Base-by-base conservation (phyloP, 441 rosid species). In the Brassica balearica region DNA sequence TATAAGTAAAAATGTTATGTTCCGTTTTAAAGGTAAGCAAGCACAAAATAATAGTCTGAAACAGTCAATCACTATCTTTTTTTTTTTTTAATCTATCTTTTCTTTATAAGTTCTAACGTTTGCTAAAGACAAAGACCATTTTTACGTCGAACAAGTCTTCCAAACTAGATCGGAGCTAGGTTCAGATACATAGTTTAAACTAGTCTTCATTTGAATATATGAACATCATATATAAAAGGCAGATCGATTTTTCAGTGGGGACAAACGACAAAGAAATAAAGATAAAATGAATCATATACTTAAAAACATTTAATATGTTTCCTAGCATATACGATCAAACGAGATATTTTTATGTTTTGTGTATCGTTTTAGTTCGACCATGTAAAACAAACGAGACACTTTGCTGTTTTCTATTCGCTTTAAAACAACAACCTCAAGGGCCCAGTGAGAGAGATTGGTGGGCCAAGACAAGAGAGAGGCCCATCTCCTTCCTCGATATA, bases 311-410 rank as follows among this genome's bases (percentile, higher is more conserved):
- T 10, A 58, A 65, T 71, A 71, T 11, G 29, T 77, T 41, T 71
- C 71, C 19, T 71, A 65, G 38, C 53, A 58, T 70, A 67, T 66
- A 59, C 51, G 58, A 78, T 72, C 73, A 68, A 73, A 22, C 8
- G 46, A 48, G 59, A 67, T 61, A 32, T 60, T 67, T 58, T 53
- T 70, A 23, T 71, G 71, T 64, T 63, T 68, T 46, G 14, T 68
- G 79, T 69, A 69, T 76, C 80, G 46, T 77, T 64, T 77, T 77
- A 46, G 80, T 56, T 77, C 67, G 76, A 77, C 77, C 77, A 78
- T 78, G 81, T 72, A 60, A 68, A 79, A 79, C 74, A 79, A 73
- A 78, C 74, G 53, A 79, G 71, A 68, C 82, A 79, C 75, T 79
- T 78, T 73, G 82, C 46, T 67, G 36, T 60, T 73, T 68, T 61